Base-by-base conservation (phyloP, 306 rosid species). In the Canavalia ensiformis region DNA sequence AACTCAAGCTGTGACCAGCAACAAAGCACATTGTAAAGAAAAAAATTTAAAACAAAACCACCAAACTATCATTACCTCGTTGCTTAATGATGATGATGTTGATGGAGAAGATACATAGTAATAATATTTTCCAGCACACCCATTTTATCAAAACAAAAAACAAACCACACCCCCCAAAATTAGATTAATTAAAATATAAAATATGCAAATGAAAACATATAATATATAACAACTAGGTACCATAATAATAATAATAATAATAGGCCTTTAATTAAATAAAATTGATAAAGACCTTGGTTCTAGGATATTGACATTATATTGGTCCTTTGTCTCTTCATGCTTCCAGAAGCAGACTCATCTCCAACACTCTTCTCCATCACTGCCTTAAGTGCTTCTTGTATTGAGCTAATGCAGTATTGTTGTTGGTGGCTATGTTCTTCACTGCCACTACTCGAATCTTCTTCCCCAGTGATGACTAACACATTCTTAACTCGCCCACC, bases 401-500 rank as follows among this genome's bases (percentile, higher is more conserved):
- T 91, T 2, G 99, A 91, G 29, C 83, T 87, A 37, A 89, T 87
- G 56, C 93, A 91, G 55, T 87, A 83, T 29, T 90, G 94, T 2
- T 59, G 77, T 2, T 85, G 82, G 30, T 70, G 83, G 5, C 42
- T 29, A 47, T 84, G 72, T 0, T 81, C 95, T 0, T 75, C 84
- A 1, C 72, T 28, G 5, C 81, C 12, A 2, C 79, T 60, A 47
- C 86, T 83, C 0, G 88, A 76, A 8, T 63, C 92, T 3, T 92
- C 92, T 49, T 95, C 97, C 0, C 90, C 91, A 8, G 97, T 89
- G 28, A 95, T 87, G 85, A 95, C 91, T 58, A 95, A 54, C 4
- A 95, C 97, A 31, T 95, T 95, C 88, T 90, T 95, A 0, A 93
- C 97, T 1, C 99, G 92, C 1, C 99, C 99, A 0, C 99, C 99